Conservation (phyloP, 371 early-diverging fungal genomes). For the Apophysomyces trapeziformis region DNA sequence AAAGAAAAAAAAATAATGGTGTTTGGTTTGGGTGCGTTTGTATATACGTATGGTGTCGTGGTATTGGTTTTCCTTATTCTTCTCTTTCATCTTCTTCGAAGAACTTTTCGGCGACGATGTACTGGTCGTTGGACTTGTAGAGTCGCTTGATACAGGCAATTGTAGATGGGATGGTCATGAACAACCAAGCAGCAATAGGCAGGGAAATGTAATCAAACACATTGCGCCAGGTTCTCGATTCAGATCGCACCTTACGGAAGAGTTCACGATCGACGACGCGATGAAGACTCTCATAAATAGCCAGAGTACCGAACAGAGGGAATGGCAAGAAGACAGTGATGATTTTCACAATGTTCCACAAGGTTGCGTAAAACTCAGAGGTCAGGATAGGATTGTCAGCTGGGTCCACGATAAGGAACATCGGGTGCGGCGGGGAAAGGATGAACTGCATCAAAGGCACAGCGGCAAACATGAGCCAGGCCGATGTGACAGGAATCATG, state of each 20-base stretch:
- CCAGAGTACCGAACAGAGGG: constrained; percentile 49
- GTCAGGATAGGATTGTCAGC: constrained; percentile 50
- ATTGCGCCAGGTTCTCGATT: constrained; percentile 53
- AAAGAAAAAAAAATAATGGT: not conserved
- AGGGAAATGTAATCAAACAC: constrained; percentile 52
- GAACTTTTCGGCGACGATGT: constrained; percentile 61
- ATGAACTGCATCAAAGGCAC: constrained; percentile 56
- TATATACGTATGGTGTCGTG: not conserved
- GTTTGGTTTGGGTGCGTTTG: constrained; percentile 6
- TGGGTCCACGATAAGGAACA: constrained; percentile 40
- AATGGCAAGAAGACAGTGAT: constrained; percentile 52
- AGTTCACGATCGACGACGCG: constrained; percentile 54
- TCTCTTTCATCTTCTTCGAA: constrained; percentile 39
- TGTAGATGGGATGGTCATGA: constrained; percentile 61
- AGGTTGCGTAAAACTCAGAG: constrained; percentile 45
- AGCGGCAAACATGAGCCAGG: constrained; percentile 63
- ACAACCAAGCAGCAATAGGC: constrained; percentile 63
- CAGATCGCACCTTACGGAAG: constrained; percentile 40
- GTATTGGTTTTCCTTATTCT: not conserved
- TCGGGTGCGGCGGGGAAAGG: constrained; percentile 46
- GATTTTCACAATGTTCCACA: constrained; percentile 53
- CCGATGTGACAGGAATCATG: constrained; percentile 55
- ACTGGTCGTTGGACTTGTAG: constrained; percentile 50
- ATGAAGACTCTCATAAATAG: constrained; percentile 54
- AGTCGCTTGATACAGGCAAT: constrained; percentile 56